A percentile compares a stretch with the other conserved stretches of the same genome.
phyloP scores from a whole-genome alignment of 768 basidiomycete genomes.

The Termitomyces sp. region DNA sequence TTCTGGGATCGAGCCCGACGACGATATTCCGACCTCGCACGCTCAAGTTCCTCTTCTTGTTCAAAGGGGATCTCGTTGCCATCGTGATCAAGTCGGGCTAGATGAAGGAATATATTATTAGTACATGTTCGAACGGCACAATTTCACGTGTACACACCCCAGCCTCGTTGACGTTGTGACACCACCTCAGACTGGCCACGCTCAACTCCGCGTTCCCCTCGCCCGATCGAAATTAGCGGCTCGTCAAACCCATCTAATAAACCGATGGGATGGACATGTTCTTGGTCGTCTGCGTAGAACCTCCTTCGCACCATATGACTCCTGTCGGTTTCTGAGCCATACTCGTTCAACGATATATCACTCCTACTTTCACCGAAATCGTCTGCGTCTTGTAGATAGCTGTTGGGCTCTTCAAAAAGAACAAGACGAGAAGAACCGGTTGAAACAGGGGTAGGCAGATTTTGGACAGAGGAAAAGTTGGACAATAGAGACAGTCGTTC shows the following conservation, averaged over 20 bases:
- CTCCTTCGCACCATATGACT: conserved; percentile 31
- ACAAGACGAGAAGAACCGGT: conserved; percentile 25
- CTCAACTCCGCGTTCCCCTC: conserved; percentile 16
- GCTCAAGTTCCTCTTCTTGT: conserved; percentile 57
- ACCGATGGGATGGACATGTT: conserved; percentile 32
- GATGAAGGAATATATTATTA: conserved; percentile 4
- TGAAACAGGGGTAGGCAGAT: conserved; percentile 29
- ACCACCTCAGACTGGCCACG: neutral
- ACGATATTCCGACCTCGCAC: conserved; percentile 42
- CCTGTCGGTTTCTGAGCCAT: conserved; percentile 15
- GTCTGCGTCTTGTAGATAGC: conserved; percentile 20
- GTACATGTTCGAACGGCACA: neutral
- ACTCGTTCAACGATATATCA: neutral
- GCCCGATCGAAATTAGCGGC: conserved; percentile 24
- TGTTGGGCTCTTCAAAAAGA: conserved; percentile 35
- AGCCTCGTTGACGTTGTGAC: conserved; percentile 32
- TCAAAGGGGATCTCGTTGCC: conserved; percentile 60
- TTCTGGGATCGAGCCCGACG: conserved; percentile 22
- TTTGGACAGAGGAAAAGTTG: conserved; percentile 34
- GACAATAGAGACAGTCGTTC: conserved; percentile 35
- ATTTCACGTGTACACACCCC: conserved; percentile 30
- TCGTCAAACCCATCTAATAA: conserved; percentile 34
- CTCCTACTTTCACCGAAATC: conserved; percentile 4
- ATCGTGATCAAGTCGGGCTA: conserved; percentile 48
- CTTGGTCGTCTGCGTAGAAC: conserved; percentile 29